Evolutionary conservation across 805 yeast genomes (phyloP).

Genomic region (Lipomyces oligophaga): DNA sequence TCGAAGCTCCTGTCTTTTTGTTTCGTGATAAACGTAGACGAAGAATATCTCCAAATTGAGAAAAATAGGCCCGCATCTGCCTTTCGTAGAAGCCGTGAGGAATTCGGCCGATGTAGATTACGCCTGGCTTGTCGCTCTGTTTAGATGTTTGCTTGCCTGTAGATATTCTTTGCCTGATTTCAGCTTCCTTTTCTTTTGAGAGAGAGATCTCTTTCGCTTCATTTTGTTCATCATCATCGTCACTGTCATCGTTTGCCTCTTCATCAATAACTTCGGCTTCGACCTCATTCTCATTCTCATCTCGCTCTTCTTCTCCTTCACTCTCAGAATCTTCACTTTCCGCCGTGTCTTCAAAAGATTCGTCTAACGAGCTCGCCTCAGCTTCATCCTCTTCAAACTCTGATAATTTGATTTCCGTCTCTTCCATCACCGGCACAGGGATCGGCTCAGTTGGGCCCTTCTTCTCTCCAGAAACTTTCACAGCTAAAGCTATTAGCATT

Average conservation of each 20-base stretch:
- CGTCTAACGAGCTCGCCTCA: neutral
- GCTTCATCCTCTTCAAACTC: neutral
- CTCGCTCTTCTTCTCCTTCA: constrained; percentile 34
- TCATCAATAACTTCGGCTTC: constrained; percentile 24
- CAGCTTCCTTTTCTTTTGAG: constrained; percentile 18
- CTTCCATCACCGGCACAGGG: neutral
- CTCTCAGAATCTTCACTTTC: constrained; percentile 15
- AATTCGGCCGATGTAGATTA: constrained; percentile 83
- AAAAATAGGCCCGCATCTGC: constrained; percentile 66
- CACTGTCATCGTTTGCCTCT: constrained; percentile 24
- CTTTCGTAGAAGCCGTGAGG: constrained; percentile 90
- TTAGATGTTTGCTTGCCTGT: constrained; percentile 19
- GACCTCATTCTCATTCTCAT: constrained; percentile 29
- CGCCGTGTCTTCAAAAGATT: constrained; percentile 6
- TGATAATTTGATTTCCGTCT: neutral
- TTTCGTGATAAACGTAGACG: constrained; percentile 80
- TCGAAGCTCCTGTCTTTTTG: constrained; percentile 83
- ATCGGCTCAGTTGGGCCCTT: constrained; percentile 1
- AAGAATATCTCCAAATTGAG: constrained; percentile 83
- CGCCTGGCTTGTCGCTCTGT: constrained; percentile 32
- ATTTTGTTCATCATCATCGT: constrained; percentile 14
- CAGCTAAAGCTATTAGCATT: neutral
- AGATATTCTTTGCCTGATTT: constrained; percentile 17
- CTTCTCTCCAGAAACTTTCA: neutral
- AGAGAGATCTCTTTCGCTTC: constrained; percentile 8